phyloP scores from a whole-genome alignment of 2,329 filamentous ascomycete genomes.

The Pezicula radicicola region DNA sequence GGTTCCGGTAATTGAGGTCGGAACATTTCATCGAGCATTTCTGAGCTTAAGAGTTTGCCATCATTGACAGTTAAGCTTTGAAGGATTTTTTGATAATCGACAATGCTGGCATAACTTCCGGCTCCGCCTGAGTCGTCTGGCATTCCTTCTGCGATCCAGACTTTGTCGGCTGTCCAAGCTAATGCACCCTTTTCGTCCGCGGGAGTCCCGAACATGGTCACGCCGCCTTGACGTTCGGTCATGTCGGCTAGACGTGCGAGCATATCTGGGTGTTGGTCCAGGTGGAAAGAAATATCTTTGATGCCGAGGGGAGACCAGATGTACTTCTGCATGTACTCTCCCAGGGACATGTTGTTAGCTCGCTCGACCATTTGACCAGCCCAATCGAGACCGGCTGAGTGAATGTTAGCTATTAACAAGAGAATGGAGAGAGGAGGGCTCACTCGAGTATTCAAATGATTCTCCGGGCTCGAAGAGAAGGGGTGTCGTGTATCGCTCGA shows the following conservation, averaged over 20 bases:
- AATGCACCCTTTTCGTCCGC: not conserved
- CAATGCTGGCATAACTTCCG: not conserved
- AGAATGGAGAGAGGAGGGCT: not conserved
- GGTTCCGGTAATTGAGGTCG: constrained; percentile 32
- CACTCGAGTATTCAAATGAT: constrained; percentile 50
- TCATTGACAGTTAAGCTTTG: constrained; percentile 8
- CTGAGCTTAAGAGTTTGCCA: constrained; percentile 1
- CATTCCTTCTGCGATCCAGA: not conserved
- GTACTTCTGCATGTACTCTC: constrained; percentile 1
- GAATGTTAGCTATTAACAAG: not conserved
- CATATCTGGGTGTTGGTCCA: constrained; percentile 2
- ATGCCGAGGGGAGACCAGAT: constrained; percentile 8
- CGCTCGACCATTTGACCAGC: constrained; percentile 46
- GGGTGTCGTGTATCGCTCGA: constrained; percentile 30
- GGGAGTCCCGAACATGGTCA: constrained; percentile 1
- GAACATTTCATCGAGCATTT: constrained; percentile 9
- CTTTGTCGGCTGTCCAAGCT: not conserved
- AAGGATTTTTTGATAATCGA: constrained; percentile 8
- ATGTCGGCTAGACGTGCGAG: constrained; percentile 1
- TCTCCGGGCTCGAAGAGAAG: constrained; percentile 63
- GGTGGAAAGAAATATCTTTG: constrained; percentile 11
- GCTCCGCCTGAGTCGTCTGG: constrained; percentile 8
- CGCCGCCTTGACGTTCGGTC: constrained; percentile 3
- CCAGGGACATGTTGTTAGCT: not conserved
- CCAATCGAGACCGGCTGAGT: constrained; percentile 42